Evolutionary conservation across 2,329 filamentous ascomycete genomes (phyloP), one percentile per base, ranked within the genome.

Genomic region (Dactylellina sp.): DNA sequence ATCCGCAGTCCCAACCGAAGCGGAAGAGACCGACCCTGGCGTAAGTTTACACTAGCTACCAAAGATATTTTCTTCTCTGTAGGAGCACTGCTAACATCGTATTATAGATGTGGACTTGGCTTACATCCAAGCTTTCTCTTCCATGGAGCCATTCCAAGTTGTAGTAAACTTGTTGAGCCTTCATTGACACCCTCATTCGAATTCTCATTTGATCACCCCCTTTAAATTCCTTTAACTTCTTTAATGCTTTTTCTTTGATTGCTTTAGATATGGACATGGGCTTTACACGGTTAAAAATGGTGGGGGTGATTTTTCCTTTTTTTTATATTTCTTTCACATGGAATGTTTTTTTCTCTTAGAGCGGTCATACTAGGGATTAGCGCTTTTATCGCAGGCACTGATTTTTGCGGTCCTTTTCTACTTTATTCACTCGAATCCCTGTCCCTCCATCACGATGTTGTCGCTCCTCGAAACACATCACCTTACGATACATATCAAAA

Each of bases 81-180:
- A 6, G 35, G 5, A 42, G 18, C 1, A n/a, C 25, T 50, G 35
- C 55, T 65, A 50, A 74, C 46, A 6, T 56, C 6, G n/a, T 16
- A 35, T 20, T 35, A 14, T 37, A 74, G 70, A 74, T 74, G 70
- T 74, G 70, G 70, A 56, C 18, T n/a, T 74, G 70, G 70, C 70
- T 74, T 46, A 74, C 61, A 1, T 74, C 70, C 40, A 74, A 74
- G 55, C 70, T 74, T 16, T 74, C 70, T 9, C 70, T 74, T 20
- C 70, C 70, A 44, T 74, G 70, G 70, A 74, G 61, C 55, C 22
- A 25, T 24, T 57, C 68, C 50, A 74, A 74, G 61, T 64, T 74
- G 70, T 74, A 74, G 66, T 65, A 53, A 55, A 39, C 46, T 72
- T 47, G 37, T 12, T 7, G 18, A 28, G 11, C 28, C 59, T 63